Conservation (phyloP, 2,329 filamentous ascomycete genomes). For the Hyphodiscus sp. region DNA sequence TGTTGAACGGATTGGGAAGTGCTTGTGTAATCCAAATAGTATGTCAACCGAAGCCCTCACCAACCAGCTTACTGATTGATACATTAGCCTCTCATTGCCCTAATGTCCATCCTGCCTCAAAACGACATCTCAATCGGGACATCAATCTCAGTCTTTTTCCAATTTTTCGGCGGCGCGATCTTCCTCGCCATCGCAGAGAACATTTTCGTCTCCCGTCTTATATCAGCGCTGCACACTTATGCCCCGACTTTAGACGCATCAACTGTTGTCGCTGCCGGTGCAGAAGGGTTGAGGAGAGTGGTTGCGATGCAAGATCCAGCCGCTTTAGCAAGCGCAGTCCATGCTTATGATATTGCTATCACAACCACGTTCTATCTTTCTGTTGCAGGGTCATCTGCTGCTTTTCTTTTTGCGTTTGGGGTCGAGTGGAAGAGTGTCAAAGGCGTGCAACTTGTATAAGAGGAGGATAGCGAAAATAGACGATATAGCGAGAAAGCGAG, state of each 20-base stretch:
- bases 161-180: conserved; percentile 50
- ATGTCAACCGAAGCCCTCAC: background rate
- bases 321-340: conserved; percentile 6
- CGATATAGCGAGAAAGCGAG: too few relatives aligned
- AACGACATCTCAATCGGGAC: conserved; percentile 47
- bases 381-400: conserved; percentile 3
- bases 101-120: conserved; percentile 41
- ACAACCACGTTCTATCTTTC: conserved; percentile 16
- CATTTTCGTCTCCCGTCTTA: conserved; percentile 29
- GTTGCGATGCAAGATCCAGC: conserved; percentile 3
- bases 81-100: conserved; percentile 37
- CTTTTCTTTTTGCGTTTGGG: background rate
- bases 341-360: conserved; percentile 15
- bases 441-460: background rate
- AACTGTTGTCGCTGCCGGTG: conserved; percentile 35
- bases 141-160: conserved; percentile 47
- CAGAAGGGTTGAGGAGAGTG: conserved; percentile 30
- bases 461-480: too few relatives aligned
- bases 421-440: background rate
- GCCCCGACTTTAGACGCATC: conserved; percentile 28
- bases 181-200: conserved; percentile 51
- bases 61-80: conserved; percentile 16
- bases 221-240: conserved; percentile 19
- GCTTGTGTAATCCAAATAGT: conserved; percentile 22
- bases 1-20: conserved; percentile 46